Conservation (phyloP, 2,329 filamentous ascomycete genomes). For the Periconia macrospinosa region DNA sequence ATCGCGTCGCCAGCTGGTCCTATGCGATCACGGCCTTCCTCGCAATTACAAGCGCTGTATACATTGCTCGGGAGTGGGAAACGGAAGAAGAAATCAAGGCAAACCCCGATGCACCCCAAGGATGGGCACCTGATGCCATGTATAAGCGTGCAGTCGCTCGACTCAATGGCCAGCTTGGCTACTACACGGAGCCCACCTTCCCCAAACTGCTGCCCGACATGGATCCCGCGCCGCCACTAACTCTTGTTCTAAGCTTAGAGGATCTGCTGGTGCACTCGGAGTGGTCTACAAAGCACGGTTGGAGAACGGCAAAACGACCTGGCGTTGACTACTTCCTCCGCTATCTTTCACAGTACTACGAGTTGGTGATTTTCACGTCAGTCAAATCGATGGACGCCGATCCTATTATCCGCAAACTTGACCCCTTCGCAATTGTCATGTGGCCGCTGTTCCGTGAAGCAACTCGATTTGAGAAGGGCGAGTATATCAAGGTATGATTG, state of each 20-base stretch:
- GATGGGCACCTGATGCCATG: conserved; percentile 75
- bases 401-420: conserved; percentile 86
- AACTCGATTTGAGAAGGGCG: conserved; percentile 94
- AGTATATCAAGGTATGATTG: conserved; percentile 82
- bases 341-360: conserved; percentile 97
- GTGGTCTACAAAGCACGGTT: conserved; percentile 92
- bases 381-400: conserved; percentile 84
- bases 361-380: conserved; percentile 92
- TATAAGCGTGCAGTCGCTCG: conserved; percentile 80
- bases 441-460: conserved; percentile 95
- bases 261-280: conserved; percentile 93
- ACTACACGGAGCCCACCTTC: conserved; percentile 96
- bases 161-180: conserved; percentile 73
- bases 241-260: conserved; percentile 87
- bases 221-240: conserved; percentile 84
- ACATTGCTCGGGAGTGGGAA: conserved; percentile 88
- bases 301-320: conserved; percentile 91
- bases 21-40: conserved; percentile 64
- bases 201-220: conserved; percentile 86
- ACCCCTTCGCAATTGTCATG: conserved; percentile 92
- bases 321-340: conserved; percentile 96
- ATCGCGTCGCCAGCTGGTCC: conserved; percentile 73
- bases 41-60: conserved; percentile 63
- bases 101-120: conserved; percentile 73
- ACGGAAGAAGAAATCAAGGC: conserved; percentile 68